Evolutionary conservation across 163 green algal species (phyloP).

Genomic region (Chlorella variabilis): DNA sequence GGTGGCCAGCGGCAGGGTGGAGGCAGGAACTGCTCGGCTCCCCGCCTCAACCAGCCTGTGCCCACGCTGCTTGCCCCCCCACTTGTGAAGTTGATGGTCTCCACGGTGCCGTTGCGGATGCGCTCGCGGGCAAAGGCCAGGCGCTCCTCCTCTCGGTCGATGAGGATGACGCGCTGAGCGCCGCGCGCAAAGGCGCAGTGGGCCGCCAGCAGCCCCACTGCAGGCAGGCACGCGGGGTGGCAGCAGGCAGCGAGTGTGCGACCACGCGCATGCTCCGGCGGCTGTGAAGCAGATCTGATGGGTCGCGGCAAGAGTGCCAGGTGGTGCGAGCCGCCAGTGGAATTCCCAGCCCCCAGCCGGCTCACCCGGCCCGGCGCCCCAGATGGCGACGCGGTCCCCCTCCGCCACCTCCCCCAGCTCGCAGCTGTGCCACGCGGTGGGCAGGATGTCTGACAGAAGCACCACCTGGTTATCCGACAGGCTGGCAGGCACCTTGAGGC

Average conservation of each 20-base stretch:
- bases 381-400: constrained; percentile 78
- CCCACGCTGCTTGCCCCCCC: not conserved
- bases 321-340: not conserved
- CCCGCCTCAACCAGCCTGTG: too few species aligned
- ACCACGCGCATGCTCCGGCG: too few species aligned
- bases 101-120: constrained; percentile 21
- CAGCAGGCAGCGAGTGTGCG: too few species aligned
- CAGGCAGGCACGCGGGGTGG: not conserved
- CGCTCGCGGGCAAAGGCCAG: constrained; percentile 57
- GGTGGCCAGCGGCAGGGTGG: not conserved
- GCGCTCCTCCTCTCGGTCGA: constrained; percentile 69
- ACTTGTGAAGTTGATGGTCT: constrained; percentile 65
- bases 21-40: too few species aligned
- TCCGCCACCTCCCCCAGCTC: constrained; percentile 67
- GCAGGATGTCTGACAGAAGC: constrained; percentile 82
- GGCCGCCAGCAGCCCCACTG: constrained; percentile 78
- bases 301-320: not conserved
- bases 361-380: constrained; percentile 75
- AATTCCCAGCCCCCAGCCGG: too few species aligned
- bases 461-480: constrained; percentile 65
- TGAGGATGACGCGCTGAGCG: constrained; percentile 68
- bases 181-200: constrained; percentile 66
- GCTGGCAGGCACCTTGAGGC: constrained; percentile 65
- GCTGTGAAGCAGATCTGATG: too few species aligned
- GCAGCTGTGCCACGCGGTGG: constrained; percentile 75